Evolutionary conservation across 768 basidiomycete genomes (phyloP), one percentile per base, ranked within the genome.

Genomic region (Auricularia sp.): DNA sequence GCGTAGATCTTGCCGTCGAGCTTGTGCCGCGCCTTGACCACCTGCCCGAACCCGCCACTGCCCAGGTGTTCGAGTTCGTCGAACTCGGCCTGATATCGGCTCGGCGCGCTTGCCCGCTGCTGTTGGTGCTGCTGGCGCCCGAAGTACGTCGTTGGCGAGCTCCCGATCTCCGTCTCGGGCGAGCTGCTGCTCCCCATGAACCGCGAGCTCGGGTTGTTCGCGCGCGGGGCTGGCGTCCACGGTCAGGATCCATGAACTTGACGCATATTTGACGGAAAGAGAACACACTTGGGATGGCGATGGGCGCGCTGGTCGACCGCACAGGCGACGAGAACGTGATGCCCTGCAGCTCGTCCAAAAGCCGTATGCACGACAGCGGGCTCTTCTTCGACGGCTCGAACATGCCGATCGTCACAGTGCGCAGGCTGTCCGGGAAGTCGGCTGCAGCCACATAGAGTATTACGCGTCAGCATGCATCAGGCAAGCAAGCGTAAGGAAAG

Each of bases 11-110:
- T 81, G 11, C 80, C 83, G 71, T 97, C 94, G 24, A 95, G 86
- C 63, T 56, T 11, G 58, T 39, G 24, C 3, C n/a, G 33, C 14
- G 37, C 54, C 24, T 3, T 13, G 24, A 64, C 59, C 35, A 65
- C 34, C 16, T 18, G 54, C 8, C 39, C 29, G 44, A 11, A 21
- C 70, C 80, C 42, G 42, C 61, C 70, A 62, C 70, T 87, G 33
- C 75, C 92, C 70, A 96, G 71, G 37, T 93, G 78, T 71, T 96
- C 94, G 8, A 97, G 77, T 72, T 96, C 94, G 71, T 95, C 92
- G 86, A 92, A 98, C 69, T 98, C 94, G 63, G 92, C 88, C 70
- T 91, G 90, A 85, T 93, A 98, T 65, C 94, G 77, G 70, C 92
- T 94, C 2, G 81, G 73, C 16, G 86, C 84, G 36, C 83, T 79